phyloP scores from a whole-genome alignment of 2,329 filamentous ascomycete species.

The Fonsecaea monophora region DNA sequence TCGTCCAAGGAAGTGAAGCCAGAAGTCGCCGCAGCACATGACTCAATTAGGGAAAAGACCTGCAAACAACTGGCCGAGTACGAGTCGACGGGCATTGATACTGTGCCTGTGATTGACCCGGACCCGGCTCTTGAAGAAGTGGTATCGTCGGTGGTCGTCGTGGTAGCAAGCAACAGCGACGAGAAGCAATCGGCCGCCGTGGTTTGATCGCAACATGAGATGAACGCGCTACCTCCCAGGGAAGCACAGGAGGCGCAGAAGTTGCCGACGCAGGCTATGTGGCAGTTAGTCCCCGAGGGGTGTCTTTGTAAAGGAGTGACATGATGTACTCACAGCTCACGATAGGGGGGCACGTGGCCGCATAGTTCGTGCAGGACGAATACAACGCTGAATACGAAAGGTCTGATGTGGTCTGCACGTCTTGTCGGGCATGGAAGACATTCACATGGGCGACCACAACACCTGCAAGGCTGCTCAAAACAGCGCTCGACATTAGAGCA shows the following conservation, averaged over 20 bases:
- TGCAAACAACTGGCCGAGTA: conserved; percentile 6
- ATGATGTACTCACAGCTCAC: neutral
- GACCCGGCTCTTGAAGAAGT: neutral
- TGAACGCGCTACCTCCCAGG: conserved; percentile 1
- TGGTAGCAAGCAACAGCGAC: conserved; percentile 6
- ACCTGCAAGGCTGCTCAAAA: conserved; percentile 1
- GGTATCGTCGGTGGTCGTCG: neutral
- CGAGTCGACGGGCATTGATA: neutral
- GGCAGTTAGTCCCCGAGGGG: neutral
- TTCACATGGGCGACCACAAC: neutral
- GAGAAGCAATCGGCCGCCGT: conserved; percentile 10
- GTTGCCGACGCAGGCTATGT: conserved; percentile 9
- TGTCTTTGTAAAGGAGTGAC: neutral
- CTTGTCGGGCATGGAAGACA: conserved; percentile 3
- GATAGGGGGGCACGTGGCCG: conserved; percentile 2
- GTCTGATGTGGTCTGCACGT: neutral
- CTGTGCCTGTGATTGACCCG: conserved; percentile 3
- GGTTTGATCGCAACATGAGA: conserved; percentile 10
- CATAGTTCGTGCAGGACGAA: conserved; percentile 11
- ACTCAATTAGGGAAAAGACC: conserved; percentile 11
- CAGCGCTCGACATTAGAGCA: conserved; percentile 2
- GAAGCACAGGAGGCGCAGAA: conserved; percentile 13
- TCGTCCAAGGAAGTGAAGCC: conserved; percentile 11
- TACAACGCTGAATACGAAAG: conserved; percentile 13
- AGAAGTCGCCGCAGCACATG: conserved; percentile 10